Conservation (phyloP, 352 stramenopile species). For the Globisporangium lucens region DNA sequence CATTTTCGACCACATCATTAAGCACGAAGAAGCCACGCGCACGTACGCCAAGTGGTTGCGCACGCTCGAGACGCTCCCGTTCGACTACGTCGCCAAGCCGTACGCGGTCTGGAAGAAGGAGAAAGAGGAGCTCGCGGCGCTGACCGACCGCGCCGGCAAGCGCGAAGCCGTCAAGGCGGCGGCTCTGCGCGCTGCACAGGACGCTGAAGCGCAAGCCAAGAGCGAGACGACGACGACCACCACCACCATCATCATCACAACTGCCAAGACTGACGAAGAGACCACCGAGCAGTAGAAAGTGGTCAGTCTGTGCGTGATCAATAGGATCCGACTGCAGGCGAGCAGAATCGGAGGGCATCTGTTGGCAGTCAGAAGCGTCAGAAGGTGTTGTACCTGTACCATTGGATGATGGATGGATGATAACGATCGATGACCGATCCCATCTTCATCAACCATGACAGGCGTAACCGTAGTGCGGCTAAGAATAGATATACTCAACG, state of each 20-base stretch:
- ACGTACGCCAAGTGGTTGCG: conserved; percentile 84
- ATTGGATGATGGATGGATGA: too few relatives aligned
- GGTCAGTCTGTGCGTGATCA: background rate
- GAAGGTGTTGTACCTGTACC: too few relatives aligned
- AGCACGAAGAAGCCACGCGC: conserved; percentile 67
- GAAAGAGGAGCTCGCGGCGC: conserved; percentile 57
- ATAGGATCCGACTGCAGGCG: background rate
- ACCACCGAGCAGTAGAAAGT: background rate
- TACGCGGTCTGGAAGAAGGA: conserved; percentile 71
- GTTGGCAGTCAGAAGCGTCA: too few relatives aligned
- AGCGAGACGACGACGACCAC: background rate
- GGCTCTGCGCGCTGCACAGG: conserved; percentile 14
- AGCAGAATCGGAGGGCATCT: background rate
- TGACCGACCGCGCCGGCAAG: conserved; percentile 37
- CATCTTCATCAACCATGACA: background rate
- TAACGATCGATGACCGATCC: too few relatives aligned
- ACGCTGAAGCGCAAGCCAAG: background rate
- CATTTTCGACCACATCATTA: conserved; percentile 85
- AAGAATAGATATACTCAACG: background rate
- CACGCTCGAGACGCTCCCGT: conserved; percentile 64
- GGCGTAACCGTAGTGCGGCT: background rate
- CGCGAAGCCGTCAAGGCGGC: conserved; percentile 33
- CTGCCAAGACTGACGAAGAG: background rate
- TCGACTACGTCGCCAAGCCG: conserved; percentile 58
- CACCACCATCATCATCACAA: background rate